A percentile compares a stretch with the other conserved stretches of the same genome.
Conservation (phyloP, 768 basidiomycete species). For the Boletus bicolor region DNA sequence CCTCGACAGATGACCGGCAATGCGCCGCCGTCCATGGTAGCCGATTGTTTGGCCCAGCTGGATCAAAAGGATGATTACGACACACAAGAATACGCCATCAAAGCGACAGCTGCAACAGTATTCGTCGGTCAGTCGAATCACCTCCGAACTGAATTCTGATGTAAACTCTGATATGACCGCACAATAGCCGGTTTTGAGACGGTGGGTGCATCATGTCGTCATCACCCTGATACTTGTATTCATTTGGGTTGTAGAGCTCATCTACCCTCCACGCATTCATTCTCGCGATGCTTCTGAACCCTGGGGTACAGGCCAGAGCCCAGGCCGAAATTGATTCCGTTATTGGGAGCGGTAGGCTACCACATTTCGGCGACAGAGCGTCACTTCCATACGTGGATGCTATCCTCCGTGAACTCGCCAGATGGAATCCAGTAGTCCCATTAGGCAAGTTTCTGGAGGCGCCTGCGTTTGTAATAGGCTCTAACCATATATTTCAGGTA, state of each 20-base stretch:
- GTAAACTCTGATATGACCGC: neutral
- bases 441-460: slow-evolving; percentile 12
- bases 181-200: slow-evolving; percentile 25
- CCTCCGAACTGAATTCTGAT: neutral
- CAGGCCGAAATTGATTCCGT: slow-evolving; percentile 30
- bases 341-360: slow-evolving; percentile 19
- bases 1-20: slow-evolving; percentile 9
- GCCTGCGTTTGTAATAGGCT: neutral
- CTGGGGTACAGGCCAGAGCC: slow-evolving; percentile 25
- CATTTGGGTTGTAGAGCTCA: slow-evolving; percentile 16
- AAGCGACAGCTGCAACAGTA: slow-evolving; percentile 22
- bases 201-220: slow-evolving; percentile 7
- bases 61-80: slow-evolving; percentile 15
- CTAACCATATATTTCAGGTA: slow-evolving; percentile 5
- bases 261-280: slow-evolving; percentile 25
- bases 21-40: slow-evolving; percentile 26
- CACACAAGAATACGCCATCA: slow-evolving; percentile 25
- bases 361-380: slow-evolving; percentile 25
- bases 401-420: slow-evolving; percentile 35
- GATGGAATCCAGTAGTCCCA: slow-evolving; percentile 27
- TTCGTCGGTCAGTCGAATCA: slow-evolving; percentile 19
- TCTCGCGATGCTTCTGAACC: slow-evolving; percentile 28
- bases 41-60: slow-evolving; percentile 19
- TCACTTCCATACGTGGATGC: slow-evolving; percentile 42
- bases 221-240: neutral